Percentiles rank a stretch among this genome's conserved stretches.
phyloP scores from a whole-genome alignment of 495 filamentous ascomycete genomes.

The Penicillium antarcticum region DNA sequence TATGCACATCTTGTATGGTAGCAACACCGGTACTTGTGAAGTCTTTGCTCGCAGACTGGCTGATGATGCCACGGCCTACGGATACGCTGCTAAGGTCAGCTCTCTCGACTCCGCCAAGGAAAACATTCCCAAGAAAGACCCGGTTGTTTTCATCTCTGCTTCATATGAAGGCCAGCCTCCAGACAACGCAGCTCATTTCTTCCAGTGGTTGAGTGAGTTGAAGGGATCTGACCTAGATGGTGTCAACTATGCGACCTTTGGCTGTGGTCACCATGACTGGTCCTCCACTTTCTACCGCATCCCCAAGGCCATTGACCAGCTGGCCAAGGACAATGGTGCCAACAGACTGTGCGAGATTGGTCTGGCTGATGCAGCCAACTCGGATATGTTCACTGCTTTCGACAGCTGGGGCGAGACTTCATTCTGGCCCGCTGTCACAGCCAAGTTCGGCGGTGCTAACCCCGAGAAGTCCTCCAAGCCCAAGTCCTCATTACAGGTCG shows the following conservation, averaged over 20 bases:
- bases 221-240: conserved; percentile 49
- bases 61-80: conserved; percentile 53
- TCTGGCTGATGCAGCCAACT: conserved; percentile 56
- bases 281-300: conserved; percentile 67
- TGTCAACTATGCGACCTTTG: conserved; percentile 64
- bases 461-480: conserved; percentile 19
- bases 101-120: conserved; percentile 60
- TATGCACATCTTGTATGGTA: conserved; percentile 69
- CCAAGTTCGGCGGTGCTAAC: conserved; percentile 41
- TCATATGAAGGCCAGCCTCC: conserved; percentile 75
- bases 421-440: conserved; percentile 62
- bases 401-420: conserved; percentile 65
- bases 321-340: conserved; percentile 50
- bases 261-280: conserved; percentile 56
- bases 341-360: conserved; percentile 54
- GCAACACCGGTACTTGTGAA: conserved; percentile 75
- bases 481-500: conserved; percentile 46
- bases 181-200: conserved; percentile 69
- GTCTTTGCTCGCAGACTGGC: conserved; percentile 62
- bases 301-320: conserved; percentile 59
- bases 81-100: conserved; percentile 54
- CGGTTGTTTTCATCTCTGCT: conserved; percentile 64
- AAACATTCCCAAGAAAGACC: conserved; percentile 57
- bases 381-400: conserved; percentile 68
- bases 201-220: conserved; percentile 57